Base-by-base conservation (phyloP, 345 rosid genomes). In the Murraya koenigii region DNA sequence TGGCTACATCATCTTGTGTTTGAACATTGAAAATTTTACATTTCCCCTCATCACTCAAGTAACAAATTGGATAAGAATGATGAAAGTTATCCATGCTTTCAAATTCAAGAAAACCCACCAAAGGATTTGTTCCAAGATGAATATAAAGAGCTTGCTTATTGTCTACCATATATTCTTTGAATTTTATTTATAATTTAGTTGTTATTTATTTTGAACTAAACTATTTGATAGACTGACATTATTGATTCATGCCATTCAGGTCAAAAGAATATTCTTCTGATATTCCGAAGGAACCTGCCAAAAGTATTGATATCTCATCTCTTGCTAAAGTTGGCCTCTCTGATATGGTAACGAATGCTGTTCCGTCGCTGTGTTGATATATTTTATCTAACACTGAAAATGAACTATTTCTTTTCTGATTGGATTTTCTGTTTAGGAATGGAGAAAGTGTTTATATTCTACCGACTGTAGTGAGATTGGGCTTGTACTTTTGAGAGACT, bases 391-490 rank as follows among this genome's bases (percentile, higher is more conserved):
- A 47, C 35, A 58, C 65, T 8, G 33, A 28, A 72, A 59, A 38
- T 59, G 28, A 70, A 20, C 38, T 30, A 33, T 77, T 75, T 79
- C 73, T 32, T 58, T 55, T 76, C 73, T 55, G 66, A 76, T 82
- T 56, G 13, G 70, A 47, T 74, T 30, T 78, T 81, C 65, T 75
- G 38, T 76, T 20, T 64, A 93, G 97, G 99, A 90, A 85, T 93
- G 99, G 99, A 86, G 82, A 80, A 87, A 81, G 71, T 83, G 90
- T 78, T 86, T 92, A 77, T 89, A 91, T 88, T 85, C 93, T 63
- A 90, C 97, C 6, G 99, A 93, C 84, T 95, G 92, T 87, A 82
- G 97, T 80, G 97, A 95, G 86, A 88, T 91, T 80, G 93, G 98
- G 79, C 90, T 93, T 64, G 97, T 95, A 36, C 82, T 77, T 77